Conservation (phyloP, 2,329 filamentous ascomycete species). For the Phoma sp. region DNA sequence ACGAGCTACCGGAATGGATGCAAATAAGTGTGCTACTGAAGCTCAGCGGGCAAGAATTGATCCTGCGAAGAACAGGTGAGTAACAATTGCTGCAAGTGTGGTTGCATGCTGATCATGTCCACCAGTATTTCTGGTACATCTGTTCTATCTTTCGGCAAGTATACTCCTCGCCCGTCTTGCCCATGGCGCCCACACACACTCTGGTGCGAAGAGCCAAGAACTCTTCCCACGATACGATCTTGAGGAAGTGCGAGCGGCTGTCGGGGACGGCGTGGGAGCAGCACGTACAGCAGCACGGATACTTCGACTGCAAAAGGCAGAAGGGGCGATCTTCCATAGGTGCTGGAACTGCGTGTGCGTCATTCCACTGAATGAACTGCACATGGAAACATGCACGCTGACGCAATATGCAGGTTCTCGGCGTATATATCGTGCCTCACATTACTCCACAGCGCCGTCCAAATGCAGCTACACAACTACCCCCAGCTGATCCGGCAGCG, state of each 20-base stretch:
- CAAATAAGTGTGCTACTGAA: background rate
- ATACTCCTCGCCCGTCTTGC: background rate
- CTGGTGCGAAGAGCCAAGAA: background rate
- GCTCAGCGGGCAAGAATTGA: background rate
- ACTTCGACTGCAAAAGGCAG: background rate
- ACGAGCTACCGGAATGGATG: background rate
- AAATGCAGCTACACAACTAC: background rate
- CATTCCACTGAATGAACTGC: too few species aligned
- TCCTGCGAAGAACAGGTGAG: background rate
- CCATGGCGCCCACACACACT: background rate
- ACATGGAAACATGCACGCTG: too few species aligned
- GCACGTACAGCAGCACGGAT: background rate
- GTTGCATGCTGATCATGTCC: background rate
- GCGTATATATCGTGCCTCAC: background rate
- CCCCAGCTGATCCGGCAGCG: background rate
- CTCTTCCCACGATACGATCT: background rate
- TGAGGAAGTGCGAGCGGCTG: background rate
- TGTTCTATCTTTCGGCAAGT: background rate
- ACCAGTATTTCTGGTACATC: background rate
- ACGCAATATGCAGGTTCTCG: background rate
- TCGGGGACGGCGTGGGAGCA: background rate
- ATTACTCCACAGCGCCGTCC: background rate
- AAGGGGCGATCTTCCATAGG: background rate
- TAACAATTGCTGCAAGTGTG: background rate
- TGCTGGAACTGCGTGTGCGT: constrained; percentile 1